These are phyloP conservation scores for Lophiostoma macrostomum DNA, from an alignment of 495 filamentous ascomycete species.

Conservation along the genomic window DNA sequence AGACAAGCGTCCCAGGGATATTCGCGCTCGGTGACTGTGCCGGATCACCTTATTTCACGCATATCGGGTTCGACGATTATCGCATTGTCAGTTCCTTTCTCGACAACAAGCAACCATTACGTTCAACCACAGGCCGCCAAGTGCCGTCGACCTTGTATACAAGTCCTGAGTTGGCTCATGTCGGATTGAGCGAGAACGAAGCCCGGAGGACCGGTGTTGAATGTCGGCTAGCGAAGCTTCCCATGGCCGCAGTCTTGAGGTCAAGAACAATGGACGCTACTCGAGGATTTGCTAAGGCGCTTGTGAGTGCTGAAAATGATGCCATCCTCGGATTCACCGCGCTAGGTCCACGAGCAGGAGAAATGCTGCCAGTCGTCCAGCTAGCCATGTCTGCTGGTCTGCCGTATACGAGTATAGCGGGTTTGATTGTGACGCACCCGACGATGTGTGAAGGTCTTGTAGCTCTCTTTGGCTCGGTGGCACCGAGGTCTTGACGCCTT, in stretches of 20 bases:
- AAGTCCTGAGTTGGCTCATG: conserved; percentile 13
- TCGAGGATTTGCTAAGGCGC: conserved; percentile 7
- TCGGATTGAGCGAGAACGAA: too few relatives aligned
- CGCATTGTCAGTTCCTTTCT: conserved; percentile 14
- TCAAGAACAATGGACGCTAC: conserved; percentile 11
- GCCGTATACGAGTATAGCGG: conserved; percentile 3
- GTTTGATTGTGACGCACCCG: conserved; percentile 13
- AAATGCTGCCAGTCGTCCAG: conserved; percentile 12
- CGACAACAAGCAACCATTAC: neutral
- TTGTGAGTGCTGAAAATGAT: conserved; percentile 5
- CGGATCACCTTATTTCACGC: conserved; percentile 20
- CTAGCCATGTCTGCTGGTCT: conserved; percentile 9
- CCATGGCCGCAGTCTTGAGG: conserved; percentile 11
- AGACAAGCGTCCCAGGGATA: conserved; percentile 1
- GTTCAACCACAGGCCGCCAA: conserved; percentile 1
- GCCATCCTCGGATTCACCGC: conserved; percentile 14
- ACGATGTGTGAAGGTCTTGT: conserved; percentile 11
- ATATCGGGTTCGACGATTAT: conserved; percentile 19
- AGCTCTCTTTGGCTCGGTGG: neutral
- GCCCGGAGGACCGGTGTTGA: too few relatives aligned
- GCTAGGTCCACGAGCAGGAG: conserved; percentile 8
- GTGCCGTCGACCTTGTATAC: conserved; percentile 19
- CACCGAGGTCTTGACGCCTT: too few relatives aligned
- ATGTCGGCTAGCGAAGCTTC: conserved; percentile 14
- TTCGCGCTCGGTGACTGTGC: conserved; percentile 26